Percentiles rank a stretch among this genome's conserved stretches.
These are phyloP conservation scores for Phytophthora pinifolia DNA, from an alignment of 352 stramenopile species.

Conservation along the genomic window DNA sequence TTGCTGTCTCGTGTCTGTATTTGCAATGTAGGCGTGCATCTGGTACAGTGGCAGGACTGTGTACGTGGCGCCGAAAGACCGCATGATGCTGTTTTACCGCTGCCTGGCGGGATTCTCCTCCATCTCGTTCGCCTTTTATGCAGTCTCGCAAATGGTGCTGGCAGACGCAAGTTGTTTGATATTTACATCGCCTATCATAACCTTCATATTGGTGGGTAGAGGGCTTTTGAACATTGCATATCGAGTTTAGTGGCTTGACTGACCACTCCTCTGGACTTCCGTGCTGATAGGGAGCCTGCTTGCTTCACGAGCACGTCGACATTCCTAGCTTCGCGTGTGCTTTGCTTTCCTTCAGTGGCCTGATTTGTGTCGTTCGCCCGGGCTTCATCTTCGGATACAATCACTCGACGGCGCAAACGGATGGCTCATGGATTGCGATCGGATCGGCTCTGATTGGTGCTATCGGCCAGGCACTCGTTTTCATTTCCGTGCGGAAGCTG, in stretches of 20 bases:
- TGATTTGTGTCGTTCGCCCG: constrained; percentile 57
- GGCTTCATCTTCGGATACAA: constrained; percentile 55
- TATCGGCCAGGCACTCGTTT: constrained; percentile 69
- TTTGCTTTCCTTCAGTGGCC: constrained; percentile 41
- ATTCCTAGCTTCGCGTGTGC: constrained; percentile 41
- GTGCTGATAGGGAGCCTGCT: constrained; percentile 32
- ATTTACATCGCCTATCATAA: constrained; percentile 74
- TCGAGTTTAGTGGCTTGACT: constrained; percentile 4
- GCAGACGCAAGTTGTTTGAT: constrained; percentile 73
- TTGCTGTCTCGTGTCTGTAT: too few relatives aligned
- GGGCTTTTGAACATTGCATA: too few relatives aligned
- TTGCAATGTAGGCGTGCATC: constrained; percentile 25
- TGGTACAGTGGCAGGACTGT: constrained; percentile 51
- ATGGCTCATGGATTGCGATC: constrained; percentile 55
- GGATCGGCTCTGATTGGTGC: constrained; percentile 54
- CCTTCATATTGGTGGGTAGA: constrained; percentile 57
- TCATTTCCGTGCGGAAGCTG: constrained; percentile 66
- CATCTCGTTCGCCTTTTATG: constrained; percentile 78
- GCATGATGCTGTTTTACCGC: constrained; percentile 63
- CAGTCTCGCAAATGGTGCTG: constrained; percentile 77
- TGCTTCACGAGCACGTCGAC: constrained; percentile 51
- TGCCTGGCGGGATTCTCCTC: constrained; percentile 68
- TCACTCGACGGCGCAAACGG: constrained; percentile 37
- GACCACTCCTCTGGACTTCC: background rate
- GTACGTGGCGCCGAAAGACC: constrained; percentile 50